Evolutionary conservation across 176 grass and related monocot genomes (phyloP), one percentile per base, ranked within the genome.

Genomic region (Aegilops speltoides): DNA sequence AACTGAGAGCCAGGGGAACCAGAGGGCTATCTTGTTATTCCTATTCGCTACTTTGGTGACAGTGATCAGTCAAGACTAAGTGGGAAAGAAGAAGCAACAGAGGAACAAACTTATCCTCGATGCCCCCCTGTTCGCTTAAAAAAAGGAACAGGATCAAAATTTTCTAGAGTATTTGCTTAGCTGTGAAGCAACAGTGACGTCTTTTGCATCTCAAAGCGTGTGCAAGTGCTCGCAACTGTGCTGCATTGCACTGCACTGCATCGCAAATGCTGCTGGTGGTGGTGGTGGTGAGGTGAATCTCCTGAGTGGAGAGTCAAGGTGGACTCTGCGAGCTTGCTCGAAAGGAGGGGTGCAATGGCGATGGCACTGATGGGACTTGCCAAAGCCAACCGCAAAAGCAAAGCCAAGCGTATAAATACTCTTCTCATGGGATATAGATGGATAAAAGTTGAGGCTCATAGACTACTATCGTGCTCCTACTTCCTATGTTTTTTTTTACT

Each of bases 301-400:
- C 63, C 86, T 54, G 82, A 91, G 89, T 91, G 89, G 89, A 40
- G 69, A 82, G 70, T 85, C 82, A 88, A 88, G 77, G 64, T 88
- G 86, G 77, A 77, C 77, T 62, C 22, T 79, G 72, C 0, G 80
- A 56, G 26, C 86, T 88, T 85, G 82, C 77, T 78, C 59, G 17
- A 38, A 83, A 77, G 77, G 9, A 45, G 45, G 60, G 23, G 25
- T 50, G 85, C 76, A 87, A 81, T 77, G 85, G 68, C 60, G 75
- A 85, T 67, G 83, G 73, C 41, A 62, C 31, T 65, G 48, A 85
- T 85, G 70, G 70, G 89, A 85, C 82, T 32, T 22, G 28, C 62
- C 79, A 69, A 87, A 87, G 80, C 56, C 32, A 79, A 84, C 6
- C 54, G 12, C 43, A 45, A 57, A 57, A 84, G 81, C 68, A 73